These are phyloP conservation scores for Stipa capillata DNA, from an alignment of 176 grass and related monocot species.

Conservation along the genomic window DNA sequence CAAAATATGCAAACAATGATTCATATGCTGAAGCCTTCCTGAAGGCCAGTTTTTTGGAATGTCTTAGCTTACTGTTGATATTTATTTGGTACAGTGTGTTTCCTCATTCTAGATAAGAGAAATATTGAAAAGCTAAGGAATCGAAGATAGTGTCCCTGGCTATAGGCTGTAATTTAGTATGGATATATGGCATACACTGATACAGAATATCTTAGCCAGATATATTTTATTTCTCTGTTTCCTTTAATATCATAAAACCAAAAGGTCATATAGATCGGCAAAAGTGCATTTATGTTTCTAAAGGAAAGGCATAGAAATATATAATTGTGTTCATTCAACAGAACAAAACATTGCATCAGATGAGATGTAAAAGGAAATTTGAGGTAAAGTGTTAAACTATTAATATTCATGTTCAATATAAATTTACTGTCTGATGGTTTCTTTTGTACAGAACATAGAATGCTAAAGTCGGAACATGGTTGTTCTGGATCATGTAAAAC, in stretches of 20 bases:
- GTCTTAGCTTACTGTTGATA: too few relatives aligned
- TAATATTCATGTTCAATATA: neutral
- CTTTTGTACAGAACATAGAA: neutral
- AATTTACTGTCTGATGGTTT: neutral
- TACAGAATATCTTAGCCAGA: too few relatives aligned
- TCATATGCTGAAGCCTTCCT: neutral
- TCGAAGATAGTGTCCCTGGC: too few relatives aligned
- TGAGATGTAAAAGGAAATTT: neutral
- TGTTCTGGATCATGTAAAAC: neutral
- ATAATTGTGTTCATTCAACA: too few relatives aligned
- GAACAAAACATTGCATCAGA: neutral
- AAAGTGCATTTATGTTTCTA: too few relatives aligned
- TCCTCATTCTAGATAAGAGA: neutral
- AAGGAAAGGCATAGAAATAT: too few relatives aligned
- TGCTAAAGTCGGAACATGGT: neutral
- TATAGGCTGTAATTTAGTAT: slow-evolving; percentile 1
- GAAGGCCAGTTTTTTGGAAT: neutral
- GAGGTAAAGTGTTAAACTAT: neutral
- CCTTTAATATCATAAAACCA: too few relatives aligned
- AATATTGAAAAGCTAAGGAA: too few relatives aligned
- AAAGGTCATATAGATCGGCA: too few relatives aligned
- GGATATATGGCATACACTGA: too few relatives aligned
- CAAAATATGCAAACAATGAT: too few relatives aligned
- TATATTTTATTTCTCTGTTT: too few relatives aligned
- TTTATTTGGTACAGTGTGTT: neutral